Conservation (phyloP, 306 rosid species). For the Quercus cerris region DNA sequence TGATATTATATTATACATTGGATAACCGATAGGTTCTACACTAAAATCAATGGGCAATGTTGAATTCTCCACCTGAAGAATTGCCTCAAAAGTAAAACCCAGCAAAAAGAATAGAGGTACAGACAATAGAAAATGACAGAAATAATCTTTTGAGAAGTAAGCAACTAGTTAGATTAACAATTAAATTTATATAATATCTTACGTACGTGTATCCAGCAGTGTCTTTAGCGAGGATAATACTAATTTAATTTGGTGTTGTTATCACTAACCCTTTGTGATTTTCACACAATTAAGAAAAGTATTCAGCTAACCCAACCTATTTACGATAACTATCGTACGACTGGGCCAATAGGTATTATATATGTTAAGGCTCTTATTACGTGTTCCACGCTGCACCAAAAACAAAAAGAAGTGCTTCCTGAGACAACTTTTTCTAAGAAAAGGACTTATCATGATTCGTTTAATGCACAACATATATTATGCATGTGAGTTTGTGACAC, state of each 20-base stretch:
- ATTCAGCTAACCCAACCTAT: neutral
- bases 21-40: neutral
- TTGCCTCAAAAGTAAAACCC: neutral
- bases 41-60: too few relatives aligned
- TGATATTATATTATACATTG: neutral
- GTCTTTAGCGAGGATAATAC: neutral
- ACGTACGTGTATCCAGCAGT: neutral
- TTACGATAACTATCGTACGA: neutral
- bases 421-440: too few relatives aligned
- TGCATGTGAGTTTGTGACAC: neutral
- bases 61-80: too few relatives aligned
- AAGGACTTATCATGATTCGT: too few relatives aligned
- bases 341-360: neutral
- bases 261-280: neutral
- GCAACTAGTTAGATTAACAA: neutral
- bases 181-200: neutral
- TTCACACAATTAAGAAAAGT: neutral
- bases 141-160: neutral
- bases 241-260: neutral
- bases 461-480: too few relatives aligned
- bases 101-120: neutral
- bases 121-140: neutral
- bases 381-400: too few relatives aligned
- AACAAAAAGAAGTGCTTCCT: too few relatives aligned
- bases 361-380: neutral